A percentile compares a stretch with the other conserved stretches of the same genome.
Conservation (phyloP, 768 basidiomycete species). For the Russula lepida region DNA sequence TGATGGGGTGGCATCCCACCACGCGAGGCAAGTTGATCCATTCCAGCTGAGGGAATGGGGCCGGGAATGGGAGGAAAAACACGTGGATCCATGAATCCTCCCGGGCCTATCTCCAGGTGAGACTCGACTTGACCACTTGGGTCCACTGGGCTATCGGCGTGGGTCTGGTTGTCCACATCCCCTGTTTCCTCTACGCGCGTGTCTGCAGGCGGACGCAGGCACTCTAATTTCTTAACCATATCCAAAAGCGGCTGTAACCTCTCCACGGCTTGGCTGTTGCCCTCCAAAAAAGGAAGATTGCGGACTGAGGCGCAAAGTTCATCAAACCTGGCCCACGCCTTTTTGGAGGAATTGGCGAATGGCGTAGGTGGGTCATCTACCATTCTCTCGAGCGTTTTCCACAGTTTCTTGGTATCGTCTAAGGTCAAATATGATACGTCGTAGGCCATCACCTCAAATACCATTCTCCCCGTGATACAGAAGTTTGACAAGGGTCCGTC, state of each 20-base stretch:
- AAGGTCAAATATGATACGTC: not conserved
- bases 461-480: not conserved
- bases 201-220: not conserved
- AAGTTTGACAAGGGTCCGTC: conserved; percentile 1
- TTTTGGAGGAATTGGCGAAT: not conserved
- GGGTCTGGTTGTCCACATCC: not conserved
- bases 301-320: not conserved
- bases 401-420: not conserved
- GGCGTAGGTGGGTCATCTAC: not conserved
- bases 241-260: not conserved
- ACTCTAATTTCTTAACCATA: not conserved
- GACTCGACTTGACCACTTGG: not conserved
- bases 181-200: too few species aligned
- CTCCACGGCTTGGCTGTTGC: not conserved
- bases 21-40: too few species aligned
- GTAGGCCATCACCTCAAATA: not conserved
- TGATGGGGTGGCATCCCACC: too few species aligned
- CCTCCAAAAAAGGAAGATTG: not conserved
- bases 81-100: not conserved
- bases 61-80: not conserved
- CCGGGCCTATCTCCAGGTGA: too few species aligned
- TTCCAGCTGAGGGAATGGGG: not conserved
- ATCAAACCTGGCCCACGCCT: not conserved
- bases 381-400: not conserved
- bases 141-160: too few species aligned